phyloP scores from a whole-genome alignment of 2,329 filamentous ascomycete species.

The Fusarium paranaense region DNA sequence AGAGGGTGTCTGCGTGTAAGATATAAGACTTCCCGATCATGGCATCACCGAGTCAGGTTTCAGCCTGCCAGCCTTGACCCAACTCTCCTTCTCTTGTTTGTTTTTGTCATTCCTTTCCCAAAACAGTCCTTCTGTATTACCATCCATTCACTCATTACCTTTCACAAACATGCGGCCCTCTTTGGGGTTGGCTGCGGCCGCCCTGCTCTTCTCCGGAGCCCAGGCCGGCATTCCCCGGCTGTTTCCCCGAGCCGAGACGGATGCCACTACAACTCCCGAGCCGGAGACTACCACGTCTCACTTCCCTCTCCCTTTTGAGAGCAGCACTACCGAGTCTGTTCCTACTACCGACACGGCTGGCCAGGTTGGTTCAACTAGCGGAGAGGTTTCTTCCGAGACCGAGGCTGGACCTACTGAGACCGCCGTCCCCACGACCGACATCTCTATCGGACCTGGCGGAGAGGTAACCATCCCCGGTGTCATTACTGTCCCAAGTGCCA shows the following conservation, averaged over 20 bases:
- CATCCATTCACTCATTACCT: not conserved
- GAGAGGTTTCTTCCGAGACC: not conserved
- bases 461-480: not conserved
- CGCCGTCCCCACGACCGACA: not conserved
- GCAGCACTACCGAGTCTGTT: not conserved
- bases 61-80: not conserved
- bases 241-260: not conserved
- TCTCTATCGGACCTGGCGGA: not conserved
- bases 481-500: not conserved
- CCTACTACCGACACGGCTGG: not conserved
- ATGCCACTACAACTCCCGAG: conserved; percentile 4
- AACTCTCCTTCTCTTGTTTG: not conserved
- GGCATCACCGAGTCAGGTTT: not conserved
- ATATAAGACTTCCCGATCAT: not conserved
- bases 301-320: conserved; percentile 3
- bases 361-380: not conserved
- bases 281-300: not conserved
- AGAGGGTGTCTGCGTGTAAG: not conserved
- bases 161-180: not conserved
- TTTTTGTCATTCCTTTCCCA: not conserved
- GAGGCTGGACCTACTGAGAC: not conserved
- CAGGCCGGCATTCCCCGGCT: conserved; percentile 4
- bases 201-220: conserved; percentile 2
- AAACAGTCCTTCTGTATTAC: not conserved
- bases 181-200: not conserved